A percentile compares a stretch with the other conserved stretches of the same genome.
These are phyloP conservation scores for Golubevia sp. DNA, from an alignment of 1,284 basidiomycete species.

Conservation along the genomic window DNA sequence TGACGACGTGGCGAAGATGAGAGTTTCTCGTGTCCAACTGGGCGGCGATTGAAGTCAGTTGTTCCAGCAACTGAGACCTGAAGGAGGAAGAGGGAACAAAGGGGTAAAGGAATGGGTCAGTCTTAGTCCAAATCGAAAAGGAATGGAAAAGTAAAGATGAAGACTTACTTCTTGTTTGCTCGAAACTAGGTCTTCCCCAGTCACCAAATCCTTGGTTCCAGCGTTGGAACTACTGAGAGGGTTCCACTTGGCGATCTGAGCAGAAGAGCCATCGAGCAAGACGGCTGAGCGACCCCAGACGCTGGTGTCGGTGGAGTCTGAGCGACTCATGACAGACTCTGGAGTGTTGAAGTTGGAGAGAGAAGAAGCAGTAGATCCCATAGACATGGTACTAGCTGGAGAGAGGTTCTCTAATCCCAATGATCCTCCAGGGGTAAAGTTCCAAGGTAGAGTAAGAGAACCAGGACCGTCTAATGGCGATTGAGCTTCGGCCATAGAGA, in stretches of 20 bases:
- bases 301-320: not conserved
- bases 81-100: not conserved
- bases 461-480: not conserved
- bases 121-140: not conserved
- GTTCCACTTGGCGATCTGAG: too few relatives aligned
- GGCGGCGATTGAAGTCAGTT: too few relatives aligned
- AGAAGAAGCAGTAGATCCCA: not conserved
- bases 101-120: not conserved
- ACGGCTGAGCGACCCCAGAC: not conserved
- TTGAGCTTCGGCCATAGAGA: not conserved
- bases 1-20: not conserved
- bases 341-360: not conserved
- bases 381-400: not conserved
- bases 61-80: not conserved
- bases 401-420: not conserved
- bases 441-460: not conserved
- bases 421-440: not conserved
- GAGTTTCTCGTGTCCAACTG: not conserved
- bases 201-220: not conserved
- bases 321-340: not conserved
- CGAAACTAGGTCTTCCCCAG: not conserved
- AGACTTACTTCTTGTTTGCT: not conserved
- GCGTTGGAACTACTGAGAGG: not conserved
- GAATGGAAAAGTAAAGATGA: not conserved
- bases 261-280: not conserved